A percentile compares a stretch with the other conserved stretches of the same genome.
Evolutionary conservation across 2,329 filamentous ascomycete species (phyloP).

Genomic region (Zarea fungicola): DNA sequence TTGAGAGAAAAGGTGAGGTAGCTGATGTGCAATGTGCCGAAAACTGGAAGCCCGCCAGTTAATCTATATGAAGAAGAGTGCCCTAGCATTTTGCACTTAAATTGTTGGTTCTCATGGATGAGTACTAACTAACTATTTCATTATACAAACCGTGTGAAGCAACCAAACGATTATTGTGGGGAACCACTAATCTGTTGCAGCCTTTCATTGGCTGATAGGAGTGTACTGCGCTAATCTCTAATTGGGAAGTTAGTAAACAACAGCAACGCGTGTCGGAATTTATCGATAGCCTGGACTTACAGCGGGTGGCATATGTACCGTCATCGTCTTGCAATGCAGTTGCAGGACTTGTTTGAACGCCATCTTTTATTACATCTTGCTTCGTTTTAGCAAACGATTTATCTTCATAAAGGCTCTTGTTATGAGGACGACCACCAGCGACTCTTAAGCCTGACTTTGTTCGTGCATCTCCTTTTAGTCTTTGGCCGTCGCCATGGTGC

Average conservation of each 20-base stretch:
- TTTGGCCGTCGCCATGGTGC: constrained; percentile 48
- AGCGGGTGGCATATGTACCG: constrained; percentile 1
- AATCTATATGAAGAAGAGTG: not conserved
- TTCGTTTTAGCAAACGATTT: not conserved
- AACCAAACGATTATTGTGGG: not conserved
- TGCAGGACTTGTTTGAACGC: constrained; percentile 10
- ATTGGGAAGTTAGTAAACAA: constrained; percentile 39
- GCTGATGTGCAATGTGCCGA: not conserved
- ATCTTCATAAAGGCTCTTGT: not conserved
- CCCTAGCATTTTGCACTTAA: not conserved
- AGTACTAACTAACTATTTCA: no score
- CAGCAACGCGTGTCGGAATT: constrained; percentile 23
- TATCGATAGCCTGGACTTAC: constrained; percentile 3
- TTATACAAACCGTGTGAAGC: not conserved
- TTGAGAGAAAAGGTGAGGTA: not conserved
- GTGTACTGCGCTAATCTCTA: constrained; percentile 27
- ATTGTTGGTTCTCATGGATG: no score
- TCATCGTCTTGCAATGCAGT: not conserved
- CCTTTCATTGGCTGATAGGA: not conserved
- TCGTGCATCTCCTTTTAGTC: not conserved
- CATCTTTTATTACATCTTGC: constrained; percentile 10
- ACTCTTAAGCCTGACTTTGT: constrained; percentile 5
- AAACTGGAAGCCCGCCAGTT: not conserved
- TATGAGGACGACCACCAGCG: constrained; percentile 15
- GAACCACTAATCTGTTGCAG: not conserved